Evolutionary conservation across 2,329 filamentous ascomycete species (phyloP), one percentile per base, ranked within the genome.

Genomic region (Trichoderma citrinoviride): DNA sequence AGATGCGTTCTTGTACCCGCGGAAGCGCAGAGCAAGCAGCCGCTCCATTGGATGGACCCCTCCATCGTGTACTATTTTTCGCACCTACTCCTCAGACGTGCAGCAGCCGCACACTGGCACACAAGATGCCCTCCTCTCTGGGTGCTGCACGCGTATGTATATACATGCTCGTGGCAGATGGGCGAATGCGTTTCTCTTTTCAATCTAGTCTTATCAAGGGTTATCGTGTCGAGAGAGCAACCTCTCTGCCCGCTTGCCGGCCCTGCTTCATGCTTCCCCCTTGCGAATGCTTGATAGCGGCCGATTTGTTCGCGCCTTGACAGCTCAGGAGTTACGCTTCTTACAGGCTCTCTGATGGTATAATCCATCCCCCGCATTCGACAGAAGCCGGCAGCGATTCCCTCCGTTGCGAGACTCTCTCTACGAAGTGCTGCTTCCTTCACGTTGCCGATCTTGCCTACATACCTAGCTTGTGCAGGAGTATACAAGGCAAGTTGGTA

Each of bases 21-120:
- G 49, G 58, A 43, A 61, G 41, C 33, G 52, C 52, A 64, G 53
- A 43, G 44, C 52, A 43, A 37, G n/a, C 47, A 46, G 43, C 54
- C 55, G 40, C 47, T 41, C 33, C 12, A 29, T 58, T 61, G 40
- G 44, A 10, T 25, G 8, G 41, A 47, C 56, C 56, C 56, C 47
- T 56, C 43, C 43, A 27, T 56, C 27, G n/a, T 65, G 55, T 65
- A 53, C 54, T 61, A 57, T 56, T 57, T 50, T 61, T 33, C 57
- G 53, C 61, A 43, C 61, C 29, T 64, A n/a, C 61, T 57, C 44
- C 53, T 53, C 44, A 52, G 53, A 43, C 52, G 61, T 50, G 50
- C 54, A 65, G 47, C 46, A 65, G 47, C 52, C 40, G 46, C 63
- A 37, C 53, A 63, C 50, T 33, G 33, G 55, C 53, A 44, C 63